A percentile compares a stretch with the other conserved stretches of the same genome.
phyloP scores from a whole-genome alignment of 768 basidiomycete species.

The Tulasnella sp. region DNA sequence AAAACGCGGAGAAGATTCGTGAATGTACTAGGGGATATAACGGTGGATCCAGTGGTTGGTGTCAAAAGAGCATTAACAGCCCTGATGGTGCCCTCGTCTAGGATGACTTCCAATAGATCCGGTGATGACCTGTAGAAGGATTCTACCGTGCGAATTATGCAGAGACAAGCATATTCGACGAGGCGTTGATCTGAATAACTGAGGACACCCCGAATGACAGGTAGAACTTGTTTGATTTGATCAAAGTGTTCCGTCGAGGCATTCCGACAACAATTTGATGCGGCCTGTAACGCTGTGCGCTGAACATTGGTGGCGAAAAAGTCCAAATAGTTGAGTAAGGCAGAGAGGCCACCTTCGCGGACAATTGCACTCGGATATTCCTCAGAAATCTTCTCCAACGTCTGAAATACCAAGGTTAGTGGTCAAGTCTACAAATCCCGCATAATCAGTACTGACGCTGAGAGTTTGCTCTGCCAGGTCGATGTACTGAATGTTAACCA shows the following conservation, averaged over 20 bases:
- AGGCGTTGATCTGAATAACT: conserved; percentile 87
- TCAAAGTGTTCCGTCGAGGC: conserved; percentile 77
- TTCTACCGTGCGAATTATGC: conserved; percentile 88
- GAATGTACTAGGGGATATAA: conserved; percentile 77
- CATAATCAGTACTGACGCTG: conserved; percentile 42
- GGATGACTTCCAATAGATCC: conserved; percentile 74
- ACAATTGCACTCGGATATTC: conserved; percentile 95
- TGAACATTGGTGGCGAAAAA: conserved; percentile 98
- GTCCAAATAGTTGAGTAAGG: conserved; percentile 88
- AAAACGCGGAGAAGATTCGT: conserved; percentile 77
- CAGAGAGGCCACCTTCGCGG: conserved; percentile 85
- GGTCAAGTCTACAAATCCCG: conserved; percentile 28
- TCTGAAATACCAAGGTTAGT: conserved; percentile 37
- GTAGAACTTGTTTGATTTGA: conserved; percentile 71
- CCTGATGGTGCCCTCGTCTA: conserved; percentile 63
- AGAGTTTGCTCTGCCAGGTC: conserved; percentile 97
- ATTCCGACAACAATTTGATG: conserved; percentile 92
- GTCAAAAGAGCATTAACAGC: conserved; percentile 77
- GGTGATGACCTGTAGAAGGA: conserved; percentile 75
- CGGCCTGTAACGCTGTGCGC: conserved; percentile 89
- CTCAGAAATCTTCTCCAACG: conserved; percentile 95
- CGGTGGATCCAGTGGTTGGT: conserved; percentile 65
- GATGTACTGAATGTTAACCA: conserved; percentile 94
- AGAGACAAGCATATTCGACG: conserved; percentile 93
- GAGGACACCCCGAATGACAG: conserved; percentile 85